phyloP scores from a whole-genome alignment of 2,329 filamentous ascomycete genomes.

The Didymella arachidicola region DNA sequence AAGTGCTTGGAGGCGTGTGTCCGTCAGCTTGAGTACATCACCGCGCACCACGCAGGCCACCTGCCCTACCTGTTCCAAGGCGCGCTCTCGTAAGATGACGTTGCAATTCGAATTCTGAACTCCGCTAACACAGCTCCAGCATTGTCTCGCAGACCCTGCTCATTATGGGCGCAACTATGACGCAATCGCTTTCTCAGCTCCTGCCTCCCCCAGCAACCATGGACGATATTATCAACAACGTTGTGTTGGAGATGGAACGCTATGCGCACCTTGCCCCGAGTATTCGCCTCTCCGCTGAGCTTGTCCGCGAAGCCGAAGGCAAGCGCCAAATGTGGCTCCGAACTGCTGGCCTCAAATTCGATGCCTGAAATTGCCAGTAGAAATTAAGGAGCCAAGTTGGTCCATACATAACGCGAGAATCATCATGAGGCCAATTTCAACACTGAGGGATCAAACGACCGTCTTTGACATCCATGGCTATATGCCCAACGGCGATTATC shows the following conservation, averaged over 20 bases:
- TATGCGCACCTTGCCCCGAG: constrained; percentile 80
- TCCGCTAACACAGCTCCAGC: constrained; percentile 53
- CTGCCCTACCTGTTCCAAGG: constrained; percentile 89
- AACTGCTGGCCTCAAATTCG: constrained; percentile 51
- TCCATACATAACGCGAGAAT: not conserved
- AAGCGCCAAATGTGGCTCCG: constrained; percentile 68
- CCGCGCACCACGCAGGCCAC: constrained; percentile 80
- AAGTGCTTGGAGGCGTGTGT: constrained; percentile 83
- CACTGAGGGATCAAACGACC: not conserved
- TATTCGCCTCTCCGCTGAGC: constrained; percentile 77
- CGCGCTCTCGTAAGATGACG: constrained; percentile 62
- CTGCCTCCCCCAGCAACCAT: constrained; percentile 65
- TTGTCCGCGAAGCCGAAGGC: constrained; percentile 78
- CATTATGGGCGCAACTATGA: constrained; percentile 86
- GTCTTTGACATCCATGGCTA: not conserved
- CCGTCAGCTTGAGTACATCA: constrained; percentile 79
- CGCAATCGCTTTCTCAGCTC: constrained; percentile 72
- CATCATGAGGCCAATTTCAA: not conserved
- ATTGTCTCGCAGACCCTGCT: constrained; percentile 83
- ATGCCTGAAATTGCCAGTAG: constrained; percentile 36
- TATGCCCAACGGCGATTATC: not conserved
- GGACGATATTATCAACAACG: constrained; percentile 79
- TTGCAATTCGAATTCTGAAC: not conserved
- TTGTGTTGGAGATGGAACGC: constrained; percentile 76
- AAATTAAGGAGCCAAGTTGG: not conserved